phyloP scores from a whole-genome alignment of 2,329 filamentous ascomycete species.

The Phialophora tarda region DNA sequence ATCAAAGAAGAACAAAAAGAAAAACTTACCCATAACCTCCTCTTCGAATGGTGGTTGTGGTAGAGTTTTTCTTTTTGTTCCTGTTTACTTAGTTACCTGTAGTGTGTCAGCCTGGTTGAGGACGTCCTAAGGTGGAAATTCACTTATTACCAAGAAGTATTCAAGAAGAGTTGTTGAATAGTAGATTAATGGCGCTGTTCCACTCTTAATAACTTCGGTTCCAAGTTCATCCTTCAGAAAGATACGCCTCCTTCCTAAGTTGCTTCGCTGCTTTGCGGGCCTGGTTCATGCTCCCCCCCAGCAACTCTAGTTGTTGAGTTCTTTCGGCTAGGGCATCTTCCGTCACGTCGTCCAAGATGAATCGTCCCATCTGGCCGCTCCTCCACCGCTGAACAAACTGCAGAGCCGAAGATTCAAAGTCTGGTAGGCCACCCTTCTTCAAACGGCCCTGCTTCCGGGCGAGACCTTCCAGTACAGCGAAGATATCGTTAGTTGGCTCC shows the following conservation, averaged over 20 bases:
- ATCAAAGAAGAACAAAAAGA: not conserved
- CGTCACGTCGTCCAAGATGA: constrained; percentile 77
- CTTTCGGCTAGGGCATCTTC: constrained; percentile 62
- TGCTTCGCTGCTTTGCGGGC: constrained; percentile 49
- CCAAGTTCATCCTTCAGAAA: constrained; percentile 20
- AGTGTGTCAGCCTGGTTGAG: not conserved
- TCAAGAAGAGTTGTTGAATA: not conserved
- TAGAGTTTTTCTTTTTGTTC: not conserved
- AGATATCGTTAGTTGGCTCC: constrained; percentile 82
- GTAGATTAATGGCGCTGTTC: not conserved
- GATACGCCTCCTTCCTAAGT: constrained; percentile 35
- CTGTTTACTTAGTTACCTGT: not conserved
- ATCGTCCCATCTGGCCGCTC: constrained; percentile 73
- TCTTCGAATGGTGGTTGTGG: not conserved
- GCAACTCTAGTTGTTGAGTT: constrained; percentile 42
- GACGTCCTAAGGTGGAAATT: not conserved
- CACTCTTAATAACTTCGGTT: not conserved
- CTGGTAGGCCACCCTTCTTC: constrained; percentile 71
- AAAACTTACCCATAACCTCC: not conserved
- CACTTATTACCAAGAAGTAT: not conserved
- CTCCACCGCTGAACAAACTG: constrained; percentile 86
- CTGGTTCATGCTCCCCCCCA: constrained; percentile 52
- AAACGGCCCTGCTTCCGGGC: constrained; percentile 77
- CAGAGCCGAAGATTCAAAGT: constrained; percentile 73
- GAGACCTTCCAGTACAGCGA: constrained; percentile 71